Base-by-base conservation (phyloP, 2,329 filamentous ascomycete genomes). In the Thielaviopsis populi region DNA sequence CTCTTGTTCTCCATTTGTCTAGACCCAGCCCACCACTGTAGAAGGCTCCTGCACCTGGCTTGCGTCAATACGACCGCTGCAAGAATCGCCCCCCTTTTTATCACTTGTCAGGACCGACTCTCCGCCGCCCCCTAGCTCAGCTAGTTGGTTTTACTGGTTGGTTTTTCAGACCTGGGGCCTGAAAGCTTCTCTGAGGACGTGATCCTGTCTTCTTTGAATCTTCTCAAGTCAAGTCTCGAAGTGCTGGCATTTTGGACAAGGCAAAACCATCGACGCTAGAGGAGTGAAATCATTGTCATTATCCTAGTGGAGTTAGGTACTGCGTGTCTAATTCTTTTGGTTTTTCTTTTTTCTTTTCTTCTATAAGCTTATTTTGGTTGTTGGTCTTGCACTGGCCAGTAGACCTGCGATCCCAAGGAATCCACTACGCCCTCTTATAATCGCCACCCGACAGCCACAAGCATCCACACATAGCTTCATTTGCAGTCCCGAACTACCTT, bases 171-270 rank as follows among this genome's bases (percentile, higher is more conserved):
- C 27, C 53, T 11, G 6, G 24, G 13, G 5, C 17, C 27, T 56
- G 15, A 13, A 33, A 56, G 53, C 10, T 19, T 43, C 7, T 37
- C 5, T 37, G 33, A 37, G 17, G n/a, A 46, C 15, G n/a, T n/a
- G 15, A 8, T 17, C 37, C 19, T 15, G 5, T 53, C 11, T 53
- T 30, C 13, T 53, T 24, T 56, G 5, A 56, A 56, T 6, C 13
- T n/a, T 17, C 13, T 8, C 10, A 19, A 37, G 53, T 56, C 53
- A 27, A 50, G 22, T 10, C 46, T 50, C 27, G 53, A 33, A 56
- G 53, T 56, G 53, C 53, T 56, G 53, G 53, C 53, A 56, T 56
- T 56, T 56, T 33, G 27, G 53, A 56, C 53, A 19, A n/a, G 27
- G 30, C 13, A 33, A n/a, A 56, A 30, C 27, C 53, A 27, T 56